Conservation (phyloP, 768 basidiomycete species). For the Cystofilobasidium capitatum region DNA sequence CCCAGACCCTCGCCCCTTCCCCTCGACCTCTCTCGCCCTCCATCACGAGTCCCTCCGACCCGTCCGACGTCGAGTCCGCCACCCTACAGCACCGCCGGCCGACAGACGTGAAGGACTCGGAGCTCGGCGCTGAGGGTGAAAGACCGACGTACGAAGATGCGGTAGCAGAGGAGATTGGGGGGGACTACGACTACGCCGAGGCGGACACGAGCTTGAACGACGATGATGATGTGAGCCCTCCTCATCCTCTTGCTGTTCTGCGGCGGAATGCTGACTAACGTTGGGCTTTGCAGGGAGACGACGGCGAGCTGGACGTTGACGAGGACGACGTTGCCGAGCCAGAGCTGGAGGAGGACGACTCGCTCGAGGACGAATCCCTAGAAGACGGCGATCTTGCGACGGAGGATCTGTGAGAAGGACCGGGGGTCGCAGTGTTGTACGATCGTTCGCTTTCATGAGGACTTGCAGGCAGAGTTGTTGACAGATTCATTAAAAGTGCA, state of each 20-base stretch:
- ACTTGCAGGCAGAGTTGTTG: too few species aligned
- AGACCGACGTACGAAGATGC: constrained; percentile 1
- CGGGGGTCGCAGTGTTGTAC: too few species aligned
- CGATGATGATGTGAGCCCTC: neutral
- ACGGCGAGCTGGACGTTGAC: constrained; percentile 1
- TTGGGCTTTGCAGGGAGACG: neutral
- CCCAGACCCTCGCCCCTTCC: neutral
- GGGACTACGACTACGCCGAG: neutral
- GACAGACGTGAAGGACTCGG: neutral
- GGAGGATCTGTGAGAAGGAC: too few species aligned
- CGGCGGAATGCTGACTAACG: neutral
- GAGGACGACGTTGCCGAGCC: neutral
- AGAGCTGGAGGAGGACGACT: neutral
- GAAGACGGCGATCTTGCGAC: too few species aligned
- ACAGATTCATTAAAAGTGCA: too few species aligned
- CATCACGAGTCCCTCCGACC: neutral
- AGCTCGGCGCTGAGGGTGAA: neutral
- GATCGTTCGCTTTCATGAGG: too few species aligned
- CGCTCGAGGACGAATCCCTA: neutral
- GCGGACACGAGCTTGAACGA: neutral
- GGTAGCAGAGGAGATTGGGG: neutral
- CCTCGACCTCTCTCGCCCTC: constrained; percentile 6
- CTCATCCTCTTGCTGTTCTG: neutral
- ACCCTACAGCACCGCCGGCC: neutral
- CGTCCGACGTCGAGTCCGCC: neutral